These are phyloP conservation scores for Lichtheimia corymbifera DNA, from an alignment of 371 early-diverging fungal species.

Conservation along the genomic window DNA sequence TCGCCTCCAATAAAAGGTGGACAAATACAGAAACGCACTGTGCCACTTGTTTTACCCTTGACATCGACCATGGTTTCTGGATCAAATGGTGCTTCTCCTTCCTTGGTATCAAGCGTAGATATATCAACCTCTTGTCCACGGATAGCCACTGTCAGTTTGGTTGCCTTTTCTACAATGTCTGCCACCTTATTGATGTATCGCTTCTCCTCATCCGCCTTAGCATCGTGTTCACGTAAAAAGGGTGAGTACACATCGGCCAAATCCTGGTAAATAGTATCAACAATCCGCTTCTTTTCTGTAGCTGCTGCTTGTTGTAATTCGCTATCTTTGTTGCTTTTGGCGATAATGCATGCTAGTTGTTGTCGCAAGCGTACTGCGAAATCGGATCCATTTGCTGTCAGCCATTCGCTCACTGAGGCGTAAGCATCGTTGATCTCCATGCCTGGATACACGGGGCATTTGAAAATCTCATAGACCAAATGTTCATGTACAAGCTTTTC, in stretches of 20 bases:
- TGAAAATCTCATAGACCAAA: slow-evolving; percentile 49
- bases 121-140: slow-evolving; percentile 61
- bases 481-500: slow-evolving; percentile 61
- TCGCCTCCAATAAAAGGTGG: slow-evolving; percentile 36
- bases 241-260: slow-evolving; percentile 47
- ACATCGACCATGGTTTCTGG: slow-evolving; percentile 32
- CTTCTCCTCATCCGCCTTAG: slow-evolving; percentile 18
- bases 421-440: slow-evolving; percentile 57
- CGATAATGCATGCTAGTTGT: slow-evolving; percentile 58
- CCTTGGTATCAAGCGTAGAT: slow-evolving; percentile 41
- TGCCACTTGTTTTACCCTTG: slow-evolving; percentile 25
- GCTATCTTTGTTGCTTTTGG: slow-evolving; percentile 47
- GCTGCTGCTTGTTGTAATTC: slow-evolving; percentile 47
- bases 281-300: slow-evolving; percentile 32
- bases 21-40: slow-evolving; percentile 30
- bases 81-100: slow-evolving; percentile 46
- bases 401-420: slow-evolving; percentile 51
- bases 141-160: slow-evolving; percentile 56
- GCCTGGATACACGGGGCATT: slow-evolving; percentile 52
- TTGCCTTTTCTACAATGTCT: slow-evolving; percentile 58
- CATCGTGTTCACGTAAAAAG: slow-evolving; percentile 44
- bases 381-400: slow-evolving; percentile 46
- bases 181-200: slow-evolving; percentile 43
- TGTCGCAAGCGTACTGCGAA: slow-evolving; percentile 58
- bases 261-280: slow-evolving; percentile 42